Evolutionary conservation across 192 early-diverging fungal species (phyloP).

Genomic region (Chytriomyces confervae): DNA sequence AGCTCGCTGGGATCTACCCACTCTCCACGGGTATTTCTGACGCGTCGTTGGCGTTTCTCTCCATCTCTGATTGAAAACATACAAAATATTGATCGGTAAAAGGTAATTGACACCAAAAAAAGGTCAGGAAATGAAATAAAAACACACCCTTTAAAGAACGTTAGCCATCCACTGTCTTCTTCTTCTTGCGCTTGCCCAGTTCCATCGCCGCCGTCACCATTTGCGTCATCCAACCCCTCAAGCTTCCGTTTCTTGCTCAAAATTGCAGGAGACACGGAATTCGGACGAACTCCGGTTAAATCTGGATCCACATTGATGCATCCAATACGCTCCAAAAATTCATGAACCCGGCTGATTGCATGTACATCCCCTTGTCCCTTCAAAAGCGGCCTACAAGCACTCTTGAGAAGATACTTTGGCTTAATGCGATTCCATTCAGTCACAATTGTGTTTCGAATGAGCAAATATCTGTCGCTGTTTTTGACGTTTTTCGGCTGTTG

Average conservation of each 20-base stretch:
- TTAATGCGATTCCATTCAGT: constrained; percentile 69
- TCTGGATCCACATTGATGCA: constrained; percentile 74
- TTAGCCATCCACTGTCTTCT: constrained; percentile 32
- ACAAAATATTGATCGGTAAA: too few species aligned
- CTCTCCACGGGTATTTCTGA: constrained; percentile 67
- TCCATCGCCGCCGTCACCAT: not conserved
- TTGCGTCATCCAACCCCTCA: not conserved
- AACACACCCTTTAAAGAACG: constrained; percentile 12
- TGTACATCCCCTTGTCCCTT: constrained; percentile 91
- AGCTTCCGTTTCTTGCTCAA: not conserved
- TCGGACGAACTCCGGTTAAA: not conserved
- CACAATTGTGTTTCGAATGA: constrained; percentile 88
- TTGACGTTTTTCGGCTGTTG: constrained; percentile 55
- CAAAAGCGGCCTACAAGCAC: constrained; percentile 73
- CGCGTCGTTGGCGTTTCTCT: constrained; percentile 57
- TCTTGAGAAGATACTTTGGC: constrained; percentile 83
- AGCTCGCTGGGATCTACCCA: constrained; percentile 65
- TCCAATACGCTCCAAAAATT: constrained; percentile 77
- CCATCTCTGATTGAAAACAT: not conserved
- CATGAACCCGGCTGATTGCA: constrained; percentile 85
- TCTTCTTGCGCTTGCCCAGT: not conserved
- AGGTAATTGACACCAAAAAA: too few species aligned
- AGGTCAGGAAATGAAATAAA: not conserved
- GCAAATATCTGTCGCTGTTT: constrained; percentile 86
- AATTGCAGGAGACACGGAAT: not conserved